Percentiles rank a stretch among this genome's conserved stretches.
Evolutionary conservation across 2,329 filamentous ascomycete genomes (phyloP).

Genomic region (Colletotrichum kahawae): DNA sequence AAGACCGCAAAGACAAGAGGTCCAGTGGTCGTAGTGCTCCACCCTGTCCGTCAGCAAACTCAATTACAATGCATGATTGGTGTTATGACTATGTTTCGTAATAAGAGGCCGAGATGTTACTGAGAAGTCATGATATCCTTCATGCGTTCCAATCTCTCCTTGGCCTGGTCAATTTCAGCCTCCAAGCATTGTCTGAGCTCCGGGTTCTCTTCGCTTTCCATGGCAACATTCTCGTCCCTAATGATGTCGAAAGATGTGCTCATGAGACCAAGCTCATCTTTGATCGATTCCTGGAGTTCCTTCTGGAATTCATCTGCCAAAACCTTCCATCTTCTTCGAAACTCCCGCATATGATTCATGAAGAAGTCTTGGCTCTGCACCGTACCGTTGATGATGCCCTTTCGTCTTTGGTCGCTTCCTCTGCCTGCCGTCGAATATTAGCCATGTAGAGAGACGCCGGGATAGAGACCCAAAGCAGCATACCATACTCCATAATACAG

Average conservation of each 20-base stretch:
- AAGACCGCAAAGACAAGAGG: neutral
- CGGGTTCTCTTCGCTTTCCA: neutral
- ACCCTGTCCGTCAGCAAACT: neutral
- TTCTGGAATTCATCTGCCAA: neutral
- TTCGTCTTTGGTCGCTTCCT: slow-evolving; percentile 37
- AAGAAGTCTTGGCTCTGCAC: slow-evolving; percentile 35
- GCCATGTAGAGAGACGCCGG: neutral
- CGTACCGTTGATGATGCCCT: slow-evolving; percentile 34
- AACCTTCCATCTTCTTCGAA: neutral
- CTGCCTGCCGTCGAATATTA: neutral
- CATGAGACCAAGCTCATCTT: neutral
- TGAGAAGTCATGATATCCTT: neutral
- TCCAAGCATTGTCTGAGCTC: neutral
- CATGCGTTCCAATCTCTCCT: neutral
- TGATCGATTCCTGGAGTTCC: neutral
- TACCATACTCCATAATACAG: slow-evolving; percentile 38
- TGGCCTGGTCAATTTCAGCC: neutral
- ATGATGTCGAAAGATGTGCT: neutral
- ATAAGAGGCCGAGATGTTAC: neutral
- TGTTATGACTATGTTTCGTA: neutral
- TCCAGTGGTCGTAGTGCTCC: neutral
- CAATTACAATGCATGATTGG: neutral
- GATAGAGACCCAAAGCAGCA: neutral
- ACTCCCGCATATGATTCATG: neutral
- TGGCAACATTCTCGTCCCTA: neutral